A percentile compares a stretch with the other conserved stretches of the same genome.
Evolutionary conservation across 2,329 filamentous ascomycete species (phyloP).

Genomic region (Botrytis hyacinthi): DNA sequence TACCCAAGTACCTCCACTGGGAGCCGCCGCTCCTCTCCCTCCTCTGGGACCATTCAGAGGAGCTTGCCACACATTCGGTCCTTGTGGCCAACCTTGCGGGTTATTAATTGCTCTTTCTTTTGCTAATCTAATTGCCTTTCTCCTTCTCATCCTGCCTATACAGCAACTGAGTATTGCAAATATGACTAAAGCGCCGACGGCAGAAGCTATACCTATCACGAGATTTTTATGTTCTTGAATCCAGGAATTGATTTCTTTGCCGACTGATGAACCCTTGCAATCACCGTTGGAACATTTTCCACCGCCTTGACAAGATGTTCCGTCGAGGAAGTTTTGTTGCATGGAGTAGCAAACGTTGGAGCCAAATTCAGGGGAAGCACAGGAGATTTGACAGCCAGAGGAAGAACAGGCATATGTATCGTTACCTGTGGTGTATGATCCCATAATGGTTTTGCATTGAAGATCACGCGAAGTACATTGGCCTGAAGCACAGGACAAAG

Average conservation of each 20-base stretch:
- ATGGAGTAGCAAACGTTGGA: slow-evolving; percentile 67
- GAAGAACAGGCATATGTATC: slow-evolving; percentile 76
- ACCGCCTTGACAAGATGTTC: slow-evolving; percentile 77
- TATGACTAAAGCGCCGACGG: slow-evolving; percentile 70
- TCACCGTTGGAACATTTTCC: slow-evolving; percentile 76
- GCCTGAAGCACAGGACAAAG: slow-evolving; percentile 78
- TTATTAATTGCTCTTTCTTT: slow-evolving; percentile 16
- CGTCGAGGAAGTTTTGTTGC: slow-evolving; percentile 91
- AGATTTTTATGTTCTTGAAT: slow-evolving; percentile 74
- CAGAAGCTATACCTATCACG: slow-evolving; percentile 74
- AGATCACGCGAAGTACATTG: slow-evolving; percentile 90
- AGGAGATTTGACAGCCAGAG: slow-evolving; percentile 72
- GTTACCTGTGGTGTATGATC: slow-evolving; percentile 68
- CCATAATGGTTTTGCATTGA: slow-evolving; percentile 85
- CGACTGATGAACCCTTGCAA: slow-evolving; percentile 69
- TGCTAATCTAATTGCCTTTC: slow-evolving; percentile 16
- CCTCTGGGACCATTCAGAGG: background rate
- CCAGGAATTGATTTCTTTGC: slow-evolving; percentile 71
- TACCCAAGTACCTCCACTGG: background rate
- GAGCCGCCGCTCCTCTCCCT: background rate
- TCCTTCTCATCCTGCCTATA: slow-evolving; percentile 49
- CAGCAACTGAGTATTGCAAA: slow-evolving; percentile 68
- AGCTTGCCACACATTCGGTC: slow-evolving; percentile 17
- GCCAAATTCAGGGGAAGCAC: slow-evolving; percentile 65
- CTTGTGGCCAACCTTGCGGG: slow-evolving; percentile 24